Base-by-base conservation (phyloP, 106 monocot genomes). In the Dendrobium chrysotoxum region DNA sequence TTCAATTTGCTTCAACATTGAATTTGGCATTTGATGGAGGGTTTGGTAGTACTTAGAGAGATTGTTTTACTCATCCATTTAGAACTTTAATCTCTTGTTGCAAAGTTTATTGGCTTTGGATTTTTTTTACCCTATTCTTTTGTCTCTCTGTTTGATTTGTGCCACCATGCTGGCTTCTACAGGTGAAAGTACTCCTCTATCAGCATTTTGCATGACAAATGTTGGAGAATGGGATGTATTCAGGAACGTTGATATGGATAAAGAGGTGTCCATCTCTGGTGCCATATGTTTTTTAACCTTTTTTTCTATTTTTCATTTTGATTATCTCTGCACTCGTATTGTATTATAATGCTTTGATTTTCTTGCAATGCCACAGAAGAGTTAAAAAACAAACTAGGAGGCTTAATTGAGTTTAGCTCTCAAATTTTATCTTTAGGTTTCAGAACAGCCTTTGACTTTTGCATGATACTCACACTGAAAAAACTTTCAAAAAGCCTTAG, bases 201-300 rank as follows among this genome's bases (percentile, higher is more conserved):
- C 99, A 40, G 87, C 91, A 83, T 99, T 99, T 86, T 88, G 87
- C 82, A 91, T 87, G 91, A 90, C 95, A 35, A 88, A 86, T 82
- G 79, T 75, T 76, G 78, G 81, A 78, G 90, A 99, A 26, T 99
- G 99, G 95, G 99, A 99, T 76, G 66, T 53, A 38, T 95, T 91
- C 82, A 91, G 92, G 82, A 95, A 79, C 58, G 86, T 91, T 83
- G 95, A 99, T 87, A 99, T 99, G 99, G 95, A 99, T 85, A 83
- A 75, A 50, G 93, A 99, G 99, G 99, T 99, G 25, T 82, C 26
- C 72, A 28, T 25, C 42, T 57, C 55, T 28, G 53, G 78, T 78
- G 3, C 41, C 74, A 42, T 8, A 74, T 42, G 28, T 10, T 35
- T 13, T 35, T 64, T 23, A 3, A 17, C 0, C 0, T 25, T 64